Conservation (phyloP, 768 basidiomycete species). For the Mycena floridula region DNA sequence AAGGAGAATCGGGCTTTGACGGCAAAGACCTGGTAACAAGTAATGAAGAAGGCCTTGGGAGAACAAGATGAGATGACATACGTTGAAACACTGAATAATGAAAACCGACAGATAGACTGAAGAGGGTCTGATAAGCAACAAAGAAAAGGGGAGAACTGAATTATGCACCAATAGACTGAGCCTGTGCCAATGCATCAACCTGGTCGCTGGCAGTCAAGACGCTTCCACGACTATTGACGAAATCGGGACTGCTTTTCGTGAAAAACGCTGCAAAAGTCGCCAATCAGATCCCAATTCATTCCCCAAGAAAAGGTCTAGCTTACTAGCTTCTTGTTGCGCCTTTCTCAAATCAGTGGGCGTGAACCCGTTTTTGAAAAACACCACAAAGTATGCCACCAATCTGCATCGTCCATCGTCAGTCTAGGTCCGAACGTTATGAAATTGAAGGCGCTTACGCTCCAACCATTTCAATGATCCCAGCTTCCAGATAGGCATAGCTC, state of each 20-base stretch:
- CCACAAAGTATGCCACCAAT: conserved; percentile 59
- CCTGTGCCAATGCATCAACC: conserved; percentile 52
- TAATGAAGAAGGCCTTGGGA: neutral
- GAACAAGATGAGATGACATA: conserved; percentile 16
- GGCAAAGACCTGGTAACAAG: conserved; percentile 43
- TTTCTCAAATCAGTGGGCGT: conserved; percentile 46
- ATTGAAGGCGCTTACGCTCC: conserved; percentile 36
- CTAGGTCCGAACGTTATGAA: neutral
- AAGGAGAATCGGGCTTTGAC: conserved; percentile 58
- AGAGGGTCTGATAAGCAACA: neutral
- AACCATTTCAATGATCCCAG: conserved; percentile 54
- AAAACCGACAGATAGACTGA: conserved; percentile 59
- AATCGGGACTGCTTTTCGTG: conserved; percentile 41
- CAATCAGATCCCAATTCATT: neutral
- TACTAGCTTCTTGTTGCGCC: conserved; percentile 35
- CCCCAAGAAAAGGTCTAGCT: neutral
- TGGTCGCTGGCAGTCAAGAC: conserved; percentile 39
- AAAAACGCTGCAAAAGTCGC: conserved; percentile 35
- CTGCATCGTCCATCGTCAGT: conserved; percentile 20
- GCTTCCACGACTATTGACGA: conserved; percentile 47
- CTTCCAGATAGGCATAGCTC: conserved; percentile 63
- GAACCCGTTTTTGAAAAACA: conserved; percentile 59
- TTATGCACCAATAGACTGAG: conserved; percentile 50
- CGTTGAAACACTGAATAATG: conserved; percentile 66
- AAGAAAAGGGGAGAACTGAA: neutral